phyloP scores from a whole-genome alignment of 139 green algal genomes.

The Chlamydomonas incerta region DNA sequence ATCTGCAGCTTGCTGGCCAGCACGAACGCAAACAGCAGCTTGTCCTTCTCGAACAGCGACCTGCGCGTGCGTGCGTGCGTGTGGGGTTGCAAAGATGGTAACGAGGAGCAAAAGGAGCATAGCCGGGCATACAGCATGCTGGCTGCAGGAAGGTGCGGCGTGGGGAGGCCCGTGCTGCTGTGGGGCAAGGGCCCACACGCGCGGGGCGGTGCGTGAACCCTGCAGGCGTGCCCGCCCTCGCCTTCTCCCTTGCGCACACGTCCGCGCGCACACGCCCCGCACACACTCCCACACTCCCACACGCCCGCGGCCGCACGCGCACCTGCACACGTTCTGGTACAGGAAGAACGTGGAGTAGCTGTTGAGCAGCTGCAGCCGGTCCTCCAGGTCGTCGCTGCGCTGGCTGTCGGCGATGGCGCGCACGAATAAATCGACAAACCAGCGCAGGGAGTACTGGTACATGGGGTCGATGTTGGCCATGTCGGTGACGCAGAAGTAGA shows the following conservation, averaged over 20 bases:
- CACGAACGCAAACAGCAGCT: conserved; percentile 85
- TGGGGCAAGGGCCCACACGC: no score
- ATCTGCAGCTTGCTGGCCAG: conserved; percentile 66
- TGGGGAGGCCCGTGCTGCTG: no score
- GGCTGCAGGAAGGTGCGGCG: no score
- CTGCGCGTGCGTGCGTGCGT: conserved; percentile 41
- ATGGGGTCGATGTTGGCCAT: conserved; percentile 80
- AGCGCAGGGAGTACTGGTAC: conserved; percentile 81
- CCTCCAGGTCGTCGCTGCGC: conserved; percentile 66
- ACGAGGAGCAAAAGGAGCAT: no score
- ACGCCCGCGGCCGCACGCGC: background rate
- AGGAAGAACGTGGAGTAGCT: conserved; percentile 82
- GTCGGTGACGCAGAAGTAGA: conserved; percentile 84
- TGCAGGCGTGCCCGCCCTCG: no score
- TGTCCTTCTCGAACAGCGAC: conserved; percentile 91
- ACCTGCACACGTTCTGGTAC: conserved; percentile 84
- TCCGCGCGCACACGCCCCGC: no score
- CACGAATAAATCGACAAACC: conserved; percentile 79
- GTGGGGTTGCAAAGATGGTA: no score
- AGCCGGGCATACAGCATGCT: no score
- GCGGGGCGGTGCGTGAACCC: no score
- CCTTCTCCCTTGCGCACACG: background rate
- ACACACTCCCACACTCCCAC: no score
- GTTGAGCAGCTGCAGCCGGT: conserved; percentile 72
- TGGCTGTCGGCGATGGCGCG: conserved; percentile 64